Evolutionary conservation across 768 basidiomycete genomes (phyloP).

Genomic region (Russula abietina): DNA sequence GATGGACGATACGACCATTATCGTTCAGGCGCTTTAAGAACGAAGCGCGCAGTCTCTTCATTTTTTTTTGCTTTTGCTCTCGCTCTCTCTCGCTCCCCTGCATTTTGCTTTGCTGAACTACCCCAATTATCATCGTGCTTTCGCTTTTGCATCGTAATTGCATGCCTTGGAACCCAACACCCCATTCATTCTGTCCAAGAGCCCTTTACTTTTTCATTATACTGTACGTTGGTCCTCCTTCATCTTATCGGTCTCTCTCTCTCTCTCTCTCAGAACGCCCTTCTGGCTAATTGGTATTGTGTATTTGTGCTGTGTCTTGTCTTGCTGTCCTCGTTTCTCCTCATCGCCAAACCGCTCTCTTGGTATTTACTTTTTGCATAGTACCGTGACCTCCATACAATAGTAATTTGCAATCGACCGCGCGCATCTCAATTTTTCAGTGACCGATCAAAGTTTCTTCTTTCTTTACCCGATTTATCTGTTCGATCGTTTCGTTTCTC

Average conservation of each 20-base stretch:
- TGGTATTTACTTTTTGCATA: neutral
- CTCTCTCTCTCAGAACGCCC: neutral
- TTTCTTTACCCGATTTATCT: neutral
- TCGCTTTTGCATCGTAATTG: neutral
- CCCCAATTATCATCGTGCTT: neutral
- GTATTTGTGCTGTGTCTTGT: neutral
- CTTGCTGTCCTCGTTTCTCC: neutral
- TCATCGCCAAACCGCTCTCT: neutral
- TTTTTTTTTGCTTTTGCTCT: neutral
- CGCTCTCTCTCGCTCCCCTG: neutral
- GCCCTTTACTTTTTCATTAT: neutral
- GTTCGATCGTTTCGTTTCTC: neutral
- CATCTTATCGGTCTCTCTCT: neutral
- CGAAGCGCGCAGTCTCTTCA: no score
- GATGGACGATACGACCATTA: conserved; percentile 47
- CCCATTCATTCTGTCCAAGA: neutral
- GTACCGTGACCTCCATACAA: neutral
- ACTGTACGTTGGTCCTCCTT: neutral
- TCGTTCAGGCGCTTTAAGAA: conserved; percentile 36
- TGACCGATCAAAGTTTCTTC: neutral
- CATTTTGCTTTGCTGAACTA: neutral
- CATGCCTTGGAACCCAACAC: neutral
- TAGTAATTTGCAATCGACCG: no score
- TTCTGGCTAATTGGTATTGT: neutral
- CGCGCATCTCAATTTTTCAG: no score